Base-by-base conservation (phyloP, 1,284 basidiomycete genomes). In the Sanghuangporus sanghuang region DNA sequence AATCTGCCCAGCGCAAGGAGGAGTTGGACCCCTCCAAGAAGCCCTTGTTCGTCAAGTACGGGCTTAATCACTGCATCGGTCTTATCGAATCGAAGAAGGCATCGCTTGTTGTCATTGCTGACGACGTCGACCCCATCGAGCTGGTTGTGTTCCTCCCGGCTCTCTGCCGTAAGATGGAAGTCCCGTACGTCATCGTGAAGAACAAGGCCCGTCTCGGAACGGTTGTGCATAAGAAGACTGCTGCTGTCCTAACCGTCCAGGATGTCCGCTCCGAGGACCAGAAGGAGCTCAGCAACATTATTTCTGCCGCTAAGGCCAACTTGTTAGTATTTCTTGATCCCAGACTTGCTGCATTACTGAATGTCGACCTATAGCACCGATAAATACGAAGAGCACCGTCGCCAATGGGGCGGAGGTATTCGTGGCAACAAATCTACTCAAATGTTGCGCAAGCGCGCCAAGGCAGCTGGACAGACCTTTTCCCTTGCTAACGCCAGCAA, bases 71-170 rank as follows among this genome's bases (percentile, higher is more conserved):
- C 85, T 85, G 86, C 70, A 93, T 97, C 68, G 96, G 94, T 67
- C 89, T 98, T 73, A 87, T 98, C 70, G 94, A 95, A 79, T 93
- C 94, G 73, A 98, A 98, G 88, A 98, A 98, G 86, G 96, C 96
- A 58, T 85, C 91, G 64, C 89, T 99, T 68, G 96, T 99, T 70
- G 86, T 96, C 79, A 97, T 99, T 71, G 95, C 94, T 63, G 95
- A 98, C 76, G 96, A 99, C 78, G 96, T 98, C 69, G 96, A 98
- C 84, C 96, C 96, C 62, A 96, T 98, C 68, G 96, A 99, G 80
- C 91, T 99, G 72, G 95, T 96, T 70, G 86, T 99, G 80, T 98
- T 95, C 91, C 85, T 99, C 66, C 96, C 96, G 67, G 95, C 96
- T 65, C 89, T 98, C 68, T 99, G 96, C 85, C 89, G 95, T 78